Evolutionary conservation across 805 yeast species (phyloP).

Genomic region (Ogataea philodendri): DNA sequence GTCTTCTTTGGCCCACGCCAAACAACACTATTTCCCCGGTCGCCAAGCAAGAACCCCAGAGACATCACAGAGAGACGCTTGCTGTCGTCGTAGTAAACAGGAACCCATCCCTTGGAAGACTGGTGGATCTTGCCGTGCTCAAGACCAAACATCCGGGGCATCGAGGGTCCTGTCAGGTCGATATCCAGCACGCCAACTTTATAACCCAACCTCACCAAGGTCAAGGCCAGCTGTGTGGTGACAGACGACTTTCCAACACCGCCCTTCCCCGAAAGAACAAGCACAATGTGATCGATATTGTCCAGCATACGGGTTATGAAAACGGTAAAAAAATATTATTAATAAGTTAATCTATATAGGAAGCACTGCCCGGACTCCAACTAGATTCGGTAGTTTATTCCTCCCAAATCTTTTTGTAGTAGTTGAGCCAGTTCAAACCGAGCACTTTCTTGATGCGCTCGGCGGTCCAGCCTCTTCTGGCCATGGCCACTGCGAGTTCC

Average conservation of each 20-base stretch:
- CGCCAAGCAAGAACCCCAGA: conserved; percentile 78
- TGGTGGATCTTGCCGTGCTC: conserved; percentile 81
- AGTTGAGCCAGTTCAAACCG: conserved; percentile 21
- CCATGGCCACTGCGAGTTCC: conserved; percentile 23
- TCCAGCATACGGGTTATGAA: conserved; percentile 12
- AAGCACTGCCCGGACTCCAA: too few species aligned
- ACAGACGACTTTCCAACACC: conserved; percentile 98
- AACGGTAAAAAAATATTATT: not conserved
- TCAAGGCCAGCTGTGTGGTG: conserved; percentile 89
- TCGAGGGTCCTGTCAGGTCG: conserved; percentile 93
- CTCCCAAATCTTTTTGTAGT: conserved; percentile 20
- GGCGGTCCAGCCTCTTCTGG: conserved; percentile 21
- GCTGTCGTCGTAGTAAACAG: conserved; percentile 55
- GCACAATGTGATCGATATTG: conserved; percentile 69
- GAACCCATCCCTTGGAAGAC: conserved; percentile 86
- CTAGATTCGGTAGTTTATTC: too few species aligned
- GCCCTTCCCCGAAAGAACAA: conserved; percentile 91
- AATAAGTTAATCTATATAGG: too few species aligned
- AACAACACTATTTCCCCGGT: conserved; percentile 86
- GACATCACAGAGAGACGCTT: conserved; percentile 71
- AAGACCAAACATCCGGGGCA: conserved; percentile 94
- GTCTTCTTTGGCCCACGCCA: conserved; percentile 99
- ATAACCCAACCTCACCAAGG: conserved; percentile 64
- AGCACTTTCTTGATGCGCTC: conserved; percentile 22
- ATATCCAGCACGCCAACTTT: conserved; percentile 95